These are phyloP conservation scores for Fusarium lyarnte DNA, from an alignment of 2,329 filamentous ascomycete genomes.

Conservation along the genomic window DNA sequence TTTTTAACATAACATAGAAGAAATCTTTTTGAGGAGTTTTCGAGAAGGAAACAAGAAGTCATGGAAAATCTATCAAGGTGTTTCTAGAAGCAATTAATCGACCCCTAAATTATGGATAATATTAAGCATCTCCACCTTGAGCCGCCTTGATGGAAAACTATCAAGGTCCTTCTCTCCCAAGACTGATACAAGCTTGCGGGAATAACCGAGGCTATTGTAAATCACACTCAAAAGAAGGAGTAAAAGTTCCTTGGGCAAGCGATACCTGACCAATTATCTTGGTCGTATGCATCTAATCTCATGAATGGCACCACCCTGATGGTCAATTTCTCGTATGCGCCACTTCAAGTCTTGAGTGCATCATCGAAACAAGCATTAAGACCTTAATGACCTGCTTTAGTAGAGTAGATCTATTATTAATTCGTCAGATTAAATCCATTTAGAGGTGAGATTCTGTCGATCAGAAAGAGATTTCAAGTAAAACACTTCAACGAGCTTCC, in stretches of 20 bases:
- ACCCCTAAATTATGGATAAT: background rate
- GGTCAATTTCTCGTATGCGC: background rate
- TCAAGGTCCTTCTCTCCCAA: slow-evolving; percentile 14
- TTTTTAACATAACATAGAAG: background rate
- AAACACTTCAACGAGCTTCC: background rate
- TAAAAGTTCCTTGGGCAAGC: background rate
- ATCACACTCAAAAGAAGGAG: background rate
- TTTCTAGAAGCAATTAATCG: background rate
- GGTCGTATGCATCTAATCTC: background rate
- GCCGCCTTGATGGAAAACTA: background rate
- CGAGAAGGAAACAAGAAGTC: background rate
- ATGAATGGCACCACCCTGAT: slow-evolving; percentile 22
- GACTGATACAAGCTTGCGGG: background rate
- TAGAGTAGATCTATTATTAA: background rate
- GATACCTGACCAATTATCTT: background rate
- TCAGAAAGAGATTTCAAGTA: background rate
- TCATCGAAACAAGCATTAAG: background rate
- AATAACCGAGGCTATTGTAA: background rate
- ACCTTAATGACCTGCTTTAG: background rate
- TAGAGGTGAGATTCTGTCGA: background rate
- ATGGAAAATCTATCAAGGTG: slow-evolving; percentile 12
- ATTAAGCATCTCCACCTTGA: background rate
- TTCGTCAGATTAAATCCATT: fast-evolving
- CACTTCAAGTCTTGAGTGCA: background rate
- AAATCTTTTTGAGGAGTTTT: background rate